Percentiles rank a stretch among this genome's conserved stretches.
Evolutionary conservation across 2,329 filamentous ascomycete genomes (phyloP).

Genomic region (Cladophialophora carrionii): DNA sequence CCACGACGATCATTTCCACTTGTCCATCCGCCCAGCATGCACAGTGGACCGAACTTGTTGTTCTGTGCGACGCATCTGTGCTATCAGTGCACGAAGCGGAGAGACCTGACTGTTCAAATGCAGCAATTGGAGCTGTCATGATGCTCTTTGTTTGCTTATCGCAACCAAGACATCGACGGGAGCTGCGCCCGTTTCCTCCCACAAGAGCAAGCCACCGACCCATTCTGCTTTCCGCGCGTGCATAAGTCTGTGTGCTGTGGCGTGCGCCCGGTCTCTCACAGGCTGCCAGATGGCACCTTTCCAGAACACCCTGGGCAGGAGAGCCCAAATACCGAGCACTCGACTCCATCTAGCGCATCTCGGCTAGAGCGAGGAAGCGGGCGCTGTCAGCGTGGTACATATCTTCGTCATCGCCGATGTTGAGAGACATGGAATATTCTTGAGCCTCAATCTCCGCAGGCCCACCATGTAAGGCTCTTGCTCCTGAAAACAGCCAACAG

Average conservation of each 20-base stretch:
- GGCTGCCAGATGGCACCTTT: slow-evolving; percentile 1
- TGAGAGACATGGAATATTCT: neutral
- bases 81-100: neutral
- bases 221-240: neutral
- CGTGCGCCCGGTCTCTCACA: slow-evolving; percentile 14
- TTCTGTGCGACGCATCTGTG: neutral
- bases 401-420: neutral
- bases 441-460: slow-evolving; percentile 9
- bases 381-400: slow-evolving; percentile 1
- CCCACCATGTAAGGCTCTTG: slow-evolving; percentile 6
- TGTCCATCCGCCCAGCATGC: neutral
- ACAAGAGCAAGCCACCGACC: neutral
- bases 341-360: slow-evolving; percentile 12
- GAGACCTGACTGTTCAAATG: neutral
- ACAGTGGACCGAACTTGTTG: neutral
- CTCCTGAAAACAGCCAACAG: neutral
- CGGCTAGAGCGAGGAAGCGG: neutral
- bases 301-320: slow-evolving; percentile 1
- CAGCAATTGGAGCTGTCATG: neutral
- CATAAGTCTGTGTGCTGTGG: slow-evolving; percentile 14
- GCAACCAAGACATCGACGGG: slow-evolving; percentile 1
- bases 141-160: slow-evolving; percentile 3
- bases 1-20: neutral
- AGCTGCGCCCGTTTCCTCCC: neutral
- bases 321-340: neutral